Evolutionary conservation across 2,329 filamentous ascomycete genomes (phyloP), one percentile per base, ranked within the genome.

Genomic region (Xylaria arbuscula): DNA sequence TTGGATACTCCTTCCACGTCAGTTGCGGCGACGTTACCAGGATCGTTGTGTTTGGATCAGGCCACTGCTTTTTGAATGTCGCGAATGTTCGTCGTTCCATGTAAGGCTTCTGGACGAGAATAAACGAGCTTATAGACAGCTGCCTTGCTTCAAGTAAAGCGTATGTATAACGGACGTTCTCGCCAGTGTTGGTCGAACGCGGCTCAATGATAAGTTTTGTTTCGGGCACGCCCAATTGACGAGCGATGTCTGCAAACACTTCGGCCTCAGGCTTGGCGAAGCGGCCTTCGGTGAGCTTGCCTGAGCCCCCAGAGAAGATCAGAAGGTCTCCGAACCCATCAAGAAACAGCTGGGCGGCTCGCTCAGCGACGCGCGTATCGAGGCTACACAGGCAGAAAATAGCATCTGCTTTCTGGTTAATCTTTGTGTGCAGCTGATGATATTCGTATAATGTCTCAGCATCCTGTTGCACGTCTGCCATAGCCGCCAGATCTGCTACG

Each of bases 311-410:
- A 0, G 82, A 83, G 78, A 82, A 84, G 72, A 85, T 81, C 62
- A 85, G 78, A 10, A 77, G 76, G 1, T 77, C 76, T 17, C 78
- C 80, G 42, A 78, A 73, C 28, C 79, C 81, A 64, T 80, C 77
- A 55, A 83, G 80, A 64, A 78, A 83, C 22, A 85, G 77, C 69
- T 81, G 77, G 1, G 83, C 81, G 10, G 82, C 83, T 50, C 79
- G 78, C 47, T 73, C 71, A 60, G 83, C 83, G 45, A 85, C 81
- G 64, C 83, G 82, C 3, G 77, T 78, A 75, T 84, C 83, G 67
- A 84, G 82, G 71, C 81, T 83, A 76, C 83, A 84, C 53, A 85
- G 80, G 73, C 81, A 82, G 78, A 85, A 85, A 65, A 84, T 77
- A 62, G 82, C 81, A 64, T 81, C 80, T 59, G 80, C 79, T 54